Evolutionary conservation across 179 eudicot genomes (phyloP).

Genomic region (Amaranthus tricolor): DNA sequence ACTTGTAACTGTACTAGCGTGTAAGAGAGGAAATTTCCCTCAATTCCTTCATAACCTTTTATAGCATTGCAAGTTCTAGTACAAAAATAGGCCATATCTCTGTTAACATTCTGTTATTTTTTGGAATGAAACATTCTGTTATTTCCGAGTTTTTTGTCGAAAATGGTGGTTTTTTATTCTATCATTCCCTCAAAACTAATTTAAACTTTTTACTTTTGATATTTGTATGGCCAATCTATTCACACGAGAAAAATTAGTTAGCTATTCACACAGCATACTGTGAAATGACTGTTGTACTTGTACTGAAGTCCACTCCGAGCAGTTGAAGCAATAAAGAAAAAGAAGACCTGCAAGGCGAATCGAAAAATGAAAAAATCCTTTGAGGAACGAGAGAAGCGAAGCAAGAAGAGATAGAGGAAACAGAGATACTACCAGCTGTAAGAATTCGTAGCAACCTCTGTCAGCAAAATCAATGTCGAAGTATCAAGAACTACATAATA

Average conservation of each 20-base stretch:
- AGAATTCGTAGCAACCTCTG: slow-evolving; percentile 6
- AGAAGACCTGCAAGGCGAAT: slow-evolving; percentile 18
- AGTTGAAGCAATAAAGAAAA: slow-evolving; percentile 11
- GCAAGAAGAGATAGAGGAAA: not conserved
- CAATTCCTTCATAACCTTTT: not conserved
- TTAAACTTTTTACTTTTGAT: slow-evolving; percentile 7
- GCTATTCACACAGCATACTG: slow-evolving; percentile 34
- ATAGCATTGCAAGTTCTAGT: slow-evolving; percentile 1
- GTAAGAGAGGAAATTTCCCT: not conserved
- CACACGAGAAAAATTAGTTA: slow-evolving; percentile 33
- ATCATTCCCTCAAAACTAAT: slow-evolving; percentile 23
- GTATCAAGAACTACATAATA: slow-evolving; percentile 8
- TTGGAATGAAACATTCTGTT: not conserved
- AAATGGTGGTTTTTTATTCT: slow-evolving; percentile 24
- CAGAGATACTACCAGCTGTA: not conserved
- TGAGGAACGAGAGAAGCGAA: not conserved
- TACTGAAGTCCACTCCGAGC: slow-evolving; percentile 11
- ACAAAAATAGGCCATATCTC: slow-evolving; percentile 11
- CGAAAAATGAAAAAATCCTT: not conserved
- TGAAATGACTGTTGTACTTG: slow-evolving; percentile 11
- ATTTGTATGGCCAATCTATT: slow-evolving; percentile 21
- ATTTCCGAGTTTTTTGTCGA: slow-evolving; percentile 8
- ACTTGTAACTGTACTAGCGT: not conserved
- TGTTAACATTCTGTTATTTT: slow-evolving; percentile 1
- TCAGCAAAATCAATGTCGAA: slow-evolving; percentile 15